These are phyloP conservation scores for Penicillium freii DNA, from an alignment of 2,329 filamentous ascomycete genomes.

Conservation along the genomic window DNA sequence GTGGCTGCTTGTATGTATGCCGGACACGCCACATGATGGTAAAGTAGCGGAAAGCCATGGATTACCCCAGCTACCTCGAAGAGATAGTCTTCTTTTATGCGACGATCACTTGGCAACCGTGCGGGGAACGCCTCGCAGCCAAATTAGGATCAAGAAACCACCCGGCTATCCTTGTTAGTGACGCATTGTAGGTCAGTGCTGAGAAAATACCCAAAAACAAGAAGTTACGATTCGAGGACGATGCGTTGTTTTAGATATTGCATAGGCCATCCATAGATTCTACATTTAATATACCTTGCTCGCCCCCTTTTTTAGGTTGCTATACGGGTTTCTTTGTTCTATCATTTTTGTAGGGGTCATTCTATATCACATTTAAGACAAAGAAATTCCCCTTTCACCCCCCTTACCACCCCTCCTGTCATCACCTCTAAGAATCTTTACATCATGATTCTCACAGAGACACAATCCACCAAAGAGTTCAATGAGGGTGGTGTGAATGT, in stretches of 20 bases:
- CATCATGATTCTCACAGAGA: neutral
- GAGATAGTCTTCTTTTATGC: neutral
- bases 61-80: neutral
- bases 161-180: neutral
- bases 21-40: neutral
- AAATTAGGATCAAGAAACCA: neutral
- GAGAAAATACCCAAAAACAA: neutral
- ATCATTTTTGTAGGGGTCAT: neutral
- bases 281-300: slow-evolving; percentile 4
- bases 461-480: neutral
- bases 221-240: neutral
- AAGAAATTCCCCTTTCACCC: neutral
- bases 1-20: no score
- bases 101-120: slow-evolving; percentile 9
- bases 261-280: slow-evolving; percentile 5
- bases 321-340: slow-evolving; percentile 2
- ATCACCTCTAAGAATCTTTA: neutral
- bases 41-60: neutral
- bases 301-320: neutral
- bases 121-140: slow-evolving; percentile 2
- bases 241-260: neutral
- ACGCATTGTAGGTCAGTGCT: neutral
- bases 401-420: neutral
- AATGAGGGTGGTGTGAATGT: slow-evolving; percentile 2
- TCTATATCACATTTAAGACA: neutral